phyloP scores from a whole-genome alignment of 1,284 basidiomycete species.

The Trichosporon faecale region DNA sequence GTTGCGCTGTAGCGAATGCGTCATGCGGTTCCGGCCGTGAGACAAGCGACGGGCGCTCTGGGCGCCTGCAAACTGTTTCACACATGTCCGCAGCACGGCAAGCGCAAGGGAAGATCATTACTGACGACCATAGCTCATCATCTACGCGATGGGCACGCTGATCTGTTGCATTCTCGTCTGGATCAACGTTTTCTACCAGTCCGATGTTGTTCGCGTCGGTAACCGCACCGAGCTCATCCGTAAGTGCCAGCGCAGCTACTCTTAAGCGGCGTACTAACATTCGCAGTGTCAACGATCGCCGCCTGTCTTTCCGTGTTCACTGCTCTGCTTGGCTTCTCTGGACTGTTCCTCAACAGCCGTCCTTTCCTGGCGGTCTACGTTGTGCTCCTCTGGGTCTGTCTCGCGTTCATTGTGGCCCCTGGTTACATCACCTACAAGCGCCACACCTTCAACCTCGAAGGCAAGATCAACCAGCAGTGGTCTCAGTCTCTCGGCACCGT shows the following conservation, averaged over 20 bases:
- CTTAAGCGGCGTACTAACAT: not conserved
- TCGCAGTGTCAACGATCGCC: conserved; percentile 60
- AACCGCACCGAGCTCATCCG: conserved; percentile 61
- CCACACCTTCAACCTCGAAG: conserved; percentile 66
- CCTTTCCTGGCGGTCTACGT: conserved; percentile 69
- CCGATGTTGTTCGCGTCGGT: conserved; percentile 63
- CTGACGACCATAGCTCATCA: conserved; percentile 54
- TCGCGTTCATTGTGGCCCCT: conserved; percentile 62
- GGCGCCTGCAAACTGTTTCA: not conserved
- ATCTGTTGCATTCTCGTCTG: conserved; percentile 62
- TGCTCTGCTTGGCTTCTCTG: conserved; percentile 64
- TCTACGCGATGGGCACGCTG: conserved; percentile 59
- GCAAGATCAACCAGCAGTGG: conserved; percentile 69
- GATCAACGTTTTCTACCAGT: conserved; percentile 63
- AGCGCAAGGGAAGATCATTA: not conserved
- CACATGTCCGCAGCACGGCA: no score
- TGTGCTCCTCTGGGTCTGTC: conserved; percentile 66
- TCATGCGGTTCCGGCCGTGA: not conserved
- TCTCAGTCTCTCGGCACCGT: conserved; percentile 57
- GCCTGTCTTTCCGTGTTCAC: conserved; percentile 61
- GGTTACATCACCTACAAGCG: conserved; percentile 69
- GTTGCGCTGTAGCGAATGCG: not conserved
- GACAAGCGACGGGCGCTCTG: not conserved
- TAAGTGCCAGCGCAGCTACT: conserved; percentile 33
- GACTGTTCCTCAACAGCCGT: conserved; percentile 69